phyloP scores from a whole-genome alignment of 306 rosid genomes.

The Acacia acuminata region DNA sequence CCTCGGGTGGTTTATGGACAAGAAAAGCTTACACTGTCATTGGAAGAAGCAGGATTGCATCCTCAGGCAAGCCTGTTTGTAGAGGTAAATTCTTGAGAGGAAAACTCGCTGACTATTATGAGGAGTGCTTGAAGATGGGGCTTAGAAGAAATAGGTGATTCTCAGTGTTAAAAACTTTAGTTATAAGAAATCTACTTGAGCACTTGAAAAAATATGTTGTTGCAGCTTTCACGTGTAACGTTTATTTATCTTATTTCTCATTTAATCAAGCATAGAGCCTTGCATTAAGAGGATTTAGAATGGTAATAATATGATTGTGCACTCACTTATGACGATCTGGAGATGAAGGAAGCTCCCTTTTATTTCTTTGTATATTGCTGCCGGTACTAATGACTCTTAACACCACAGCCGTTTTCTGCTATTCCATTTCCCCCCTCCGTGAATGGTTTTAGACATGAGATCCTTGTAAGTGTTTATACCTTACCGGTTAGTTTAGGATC shows the following conservation, averaged over 20 bases:
- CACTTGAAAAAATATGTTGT: constrained; percentile 27
- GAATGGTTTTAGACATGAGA: not conserved
- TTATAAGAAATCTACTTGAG: constrained; percentile 15
- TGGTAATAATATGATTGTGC: constrained; percentile 24
- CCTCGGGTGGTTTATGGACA: constrained; percentile 81
- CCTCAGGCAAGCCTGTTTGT: constrained; percentile 70
- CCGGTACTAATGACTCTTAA: not conserved
- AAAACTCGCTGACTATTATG: constrained; percentile 26
- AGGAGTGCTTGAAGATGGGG: constrained; percentile 26
- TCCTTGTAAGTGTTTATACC: not conserved
- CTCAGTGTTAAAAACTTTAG: constrained; percentile 21
- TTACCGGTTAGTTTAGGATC: not conserved
- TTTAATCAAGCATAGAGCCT: constrained; percentile 39
- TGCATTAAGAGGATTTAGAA: constrained; percentile 34
- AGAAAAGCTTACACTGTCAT: constrained; percentile 60
- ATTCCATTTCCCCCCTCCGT: too few relatives aligned
- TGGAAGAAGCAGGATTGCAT: constrained; percentile 96
- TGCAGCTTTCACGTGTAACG: constrained; percentile 28
- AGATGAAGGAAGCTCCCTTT: constrained; percentile 9
- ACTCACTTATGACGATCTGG: not conserved
- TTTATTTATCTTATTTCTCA: constrained; percentile 22
- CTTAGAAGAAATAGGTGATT: constrained; percentile 27
- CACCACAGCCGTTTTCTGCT: not conserved
- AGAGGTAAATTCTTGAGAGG: constrained; percentile 41
- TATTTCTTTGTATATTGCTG: not conserved